Evolutionary conservation across 2,329 filamentous ascomycete genomes (phyloP), one percentile per base, ranked within the genome.

Genomic region (Hypoxylon sp.): DNA sequence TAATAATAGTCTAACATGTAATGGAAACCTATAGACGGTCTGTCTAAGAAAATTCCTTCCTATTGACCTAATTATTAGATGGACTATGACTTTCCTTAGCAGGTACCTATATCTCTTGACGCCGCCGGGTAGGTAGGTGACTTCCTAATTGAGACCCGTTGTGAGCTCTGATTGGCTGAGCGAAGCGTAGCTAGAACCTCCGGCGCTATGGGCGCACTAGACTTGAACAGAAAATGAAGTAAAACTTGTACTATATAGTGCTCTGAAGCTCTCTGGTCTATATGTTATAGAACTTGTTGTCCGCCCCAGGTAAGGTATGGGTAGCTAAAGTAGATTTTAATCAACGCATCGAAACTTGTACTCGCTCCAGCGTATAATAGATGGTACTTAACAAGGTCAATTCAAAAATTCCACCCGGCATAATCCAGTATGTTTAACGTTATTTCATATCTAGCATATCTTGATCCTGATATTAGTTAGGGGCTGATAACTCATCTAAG

Each of bases 111-210:
- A 22, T 44, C 17, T 19, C 17, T 4, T 33, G 29, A 17, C 19
- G 26, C 17, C 31, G 8, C 8, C 50, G 19, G 59, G 53, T 54
- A 57, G 63, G 51, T 29, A 29, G 29, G 33, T 6, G n/a, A 64
- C 47, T 68, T 63, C 65, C 65, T 26, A 24, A 64, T 64, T 37
- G 29, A 64, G 65, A 48, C 3, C 11, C 5, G 11, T 5, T 17
- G 26, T 33, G 19, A 8, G 4, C 29, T 53, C 22, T 58, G 31
- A 68, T 68, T 68, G 60, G 65, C 22, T 57, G 13, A 17, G 42
- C 24, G 3, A 11, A 11, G 17, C 3, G 19, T 3, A 9, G n/a
- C 14, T 42, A 42, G 5, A 42, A 42, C n/a, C 14, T 6, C 14
- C 5, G 14, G 13, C n/a, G 3, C 37, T 17, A 39, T 5, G 37